phyloP scores from a whole-genome alignment of 2,329 filamentous ascomycete species.

The Xylariomycetidae sp. region DNA sequence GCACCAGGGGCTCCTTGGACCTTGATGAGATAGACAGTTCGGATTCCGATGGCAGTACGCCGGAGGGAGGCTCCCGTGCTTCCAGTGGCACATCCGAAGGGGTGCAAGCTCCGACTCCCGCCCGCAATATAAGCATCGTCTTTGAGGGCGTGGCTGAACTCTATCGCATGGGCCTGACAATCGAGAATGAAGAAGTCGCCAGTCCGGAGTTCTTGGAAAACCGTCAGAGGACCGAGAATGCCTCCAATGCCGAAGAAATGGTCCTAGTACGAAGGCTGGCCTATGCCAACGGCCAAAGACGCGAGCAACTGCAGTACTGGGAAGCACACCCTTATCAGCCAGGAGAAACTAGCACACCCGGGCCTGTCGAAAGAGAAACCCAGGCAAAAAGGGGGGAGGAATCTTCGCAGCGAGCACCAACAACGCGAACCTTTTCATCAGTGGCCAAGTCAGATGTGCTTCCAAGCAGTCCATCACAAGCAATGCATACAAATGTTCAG shows the following conservation, averaged over 20 bases:
- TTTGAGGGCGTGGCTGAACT: no score
- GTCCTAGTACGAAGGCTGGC: not conserved
- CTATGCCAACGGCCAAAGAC: conserved; percentile 2
- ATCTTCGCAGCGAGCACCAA: not conserved
- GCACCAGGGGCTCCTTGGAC: no score
- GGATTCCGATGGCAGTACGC: no score
- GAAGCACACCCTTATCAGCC: not conserved
- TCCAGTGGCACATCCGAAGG: no score
- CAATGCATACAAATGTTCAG: no score
- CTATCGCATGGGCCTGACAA: no score
- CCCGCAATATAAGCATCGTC: no score
- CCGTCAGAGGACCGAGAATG: not conserved
- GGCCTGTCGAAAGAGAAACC: not conserved
- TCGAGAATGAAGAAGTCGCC: no score
- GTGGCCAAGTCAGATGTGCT: conserved; percentile 1
- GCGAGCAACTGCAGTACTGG: conserved; percentile 4
- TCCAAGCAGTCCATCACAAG: not conserved
- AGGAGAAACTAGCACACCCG: not conserved
- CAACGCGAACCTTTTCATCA: conserved; percentile 1
- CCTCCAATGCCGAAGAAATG: not conserved
- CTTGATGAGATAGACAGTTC: no score
- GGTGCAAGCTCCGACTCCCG: no score
- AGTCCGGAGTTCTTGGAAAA: not conserved
- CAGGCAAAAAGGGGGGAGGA: no score
- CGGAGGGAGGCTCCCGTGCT: no score